Percentiles rank a stretch among this genome's conserved stretches.
phyloP scores from a whole-genome alignment of 2,329 filamentous ascomycete genomes.

The Colletotrichum kahawae region DNA sequence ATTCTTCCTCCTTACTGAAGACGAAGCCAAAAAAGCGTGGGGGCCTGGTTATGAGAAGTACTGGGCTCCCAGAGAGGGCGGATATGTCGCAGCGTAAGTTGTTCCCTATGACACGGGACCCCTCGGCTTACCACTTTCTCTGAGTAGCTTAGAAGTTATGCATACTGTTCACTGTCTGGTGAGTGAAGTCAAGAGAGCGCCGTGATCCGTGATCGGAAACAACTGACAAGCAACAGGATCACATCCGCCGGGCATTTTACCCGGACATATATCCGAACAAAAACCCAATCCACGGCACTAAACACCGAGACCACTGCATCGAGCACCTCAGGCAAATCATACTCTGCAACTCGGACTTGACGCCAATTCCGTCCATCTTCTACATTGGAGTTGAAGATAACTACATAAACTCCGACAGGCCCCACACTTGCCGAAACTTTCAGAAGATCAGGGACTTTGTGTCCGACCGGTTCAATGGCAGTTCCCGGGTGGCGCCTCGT shows the following conservation, averaged over 20 bases:
- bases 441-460: neutral
- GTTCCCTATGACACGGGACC: neutral
- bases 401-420: neutral
- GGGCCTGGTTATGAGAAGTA: neutral
- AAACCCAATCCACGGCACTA: neutral
- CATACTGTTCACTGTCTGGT: neutral
- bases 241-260: neutral
- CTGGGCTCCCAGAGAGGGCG: neutral
- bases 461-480: neutral
- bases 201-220: neutral
- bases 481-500: neutral
- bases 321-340: neutral
- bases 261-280: neutral
- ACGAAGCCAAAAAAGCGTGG: neutral
- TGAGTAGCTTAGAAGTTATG: neutral
- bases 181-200: neutral
- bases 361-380: neutral
- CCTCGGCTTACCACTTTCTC: neutral
- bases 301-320: neutral
- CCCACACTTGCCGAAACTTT: neutral
- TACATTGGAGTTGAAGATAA: neutral
- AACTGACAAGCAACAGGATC: neutral
- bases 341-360: neutral
- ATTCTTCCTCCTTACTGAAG: neutral
- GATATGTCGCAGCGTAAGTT: neutral